Conservation (phyloP, 805 yeast species). For the Ogataea chonburiensis region DNA sequence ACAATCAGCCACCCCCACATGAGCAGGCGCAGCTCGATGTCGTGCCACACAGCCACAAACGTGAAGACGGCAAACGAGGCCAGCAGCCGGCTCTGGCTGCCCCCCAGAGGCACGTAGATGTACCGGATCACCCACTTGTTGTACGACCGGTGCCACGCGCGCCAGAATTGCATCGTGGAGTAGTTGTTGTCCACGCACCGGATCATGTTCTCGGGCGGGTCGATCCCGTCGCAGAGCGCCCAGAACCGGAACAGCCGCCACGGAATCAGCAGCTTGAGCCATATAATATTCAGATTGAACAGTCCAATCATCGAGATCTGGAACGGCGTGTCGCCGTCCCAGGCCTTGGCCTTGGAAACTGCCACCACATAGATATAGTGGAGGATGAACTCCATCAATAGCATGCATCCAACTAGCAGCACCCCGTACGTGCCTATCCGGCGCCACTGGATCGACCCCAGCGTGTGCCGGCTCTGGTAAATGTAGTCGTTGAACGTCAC, state of each 20-base stretch:
- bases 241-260: slow-evolving; percentile 95
- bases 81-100: slow-evolving; percentile 64
- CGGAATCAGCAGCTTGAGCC: slow-evolving; percentile 91
- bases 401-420: slow-evolving; percentile 67
- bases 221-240: slow-evolving; percentile 89
- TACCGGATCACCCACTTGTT: slow-evolving; percentile 89
- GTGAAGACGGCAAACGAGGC: slow-evolving; percentile 85
- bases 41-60: slow-evolving; percentile 98
- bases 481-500: slow-evolving; percentile 88
- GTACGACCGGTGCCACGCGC: slow-evolving; percentile 97
- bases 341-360: slow-evolving; percentile 82
- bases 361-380: slow-evolving; percentile 94
- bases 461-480: slow-evolving; percentile 61
- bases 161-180: slow-evolving; percentile 94
- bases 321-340: slow-evolving; percentile 87
- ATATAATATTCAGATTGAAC: slow-evolving; percentile 84
- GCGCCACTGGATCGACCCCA: slow-evolving; percentile 56
- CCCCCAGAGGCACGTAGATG: slow-evolving; percentile 90
- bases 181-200: slow-evolving; percentile 94
- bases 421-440: slow-evolving; percentile 60
- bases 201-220: slow-evolving; percentile 97
- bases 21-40: slow-evolving; percentile 79
- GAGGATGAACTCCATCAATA: slow-evolving; percentile 84
- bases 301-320: slow-evolving; percentile 93
- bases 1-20: slow-evolving; percentile 98